Evolutionary conservation across 2,329 filamentous ascomycete species (phyloP).

Genomic region (Trichoderma sp.): DNA sequence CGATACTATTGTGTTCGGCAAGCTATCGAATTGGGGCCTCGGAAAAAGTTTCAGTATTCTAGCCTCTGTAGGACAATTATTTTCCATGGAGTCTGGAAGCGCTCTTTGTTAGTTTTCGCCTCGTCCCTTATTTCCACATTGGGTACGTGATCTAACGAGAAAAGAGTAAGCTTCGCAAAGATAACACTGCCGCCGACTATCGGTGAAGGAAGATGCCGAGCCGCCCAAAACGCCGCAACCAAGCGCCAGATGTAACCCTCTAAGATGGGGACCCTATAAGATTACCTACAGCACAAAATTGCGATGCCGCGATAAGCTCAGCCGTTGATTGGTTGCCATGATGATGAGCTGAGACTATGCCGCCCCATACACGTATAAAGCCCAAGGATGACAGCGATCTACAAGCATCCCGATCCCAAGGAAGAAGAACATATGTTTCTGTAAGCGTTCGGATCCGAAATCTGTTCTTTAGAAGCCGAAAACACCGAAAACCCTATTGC

Average conservation of each 20-base stretch:
- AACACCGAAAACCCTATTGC: not conserved
- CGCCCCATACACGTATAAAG: not conserved
- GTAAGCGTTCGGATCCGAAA: not conserved
- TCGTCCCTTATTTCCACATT: not conserved
- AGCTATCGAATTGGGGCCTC: not conserved
- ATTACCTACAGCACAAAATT: not conserved
- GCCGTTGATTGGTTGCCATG: not conserved
- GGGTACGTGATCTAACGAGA: not conserved
- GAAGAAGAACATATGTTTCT: not conserved
- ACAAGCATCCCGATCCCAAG: not conserved
- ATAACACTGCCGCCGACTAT: not conserved
- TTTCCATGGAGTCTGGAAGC: not conserved
- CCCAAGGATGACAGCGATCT: not conserved
- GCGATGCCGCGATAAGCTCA: not conserved
- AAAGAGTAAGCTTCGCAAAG: not conserved
- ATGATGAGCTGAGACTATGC: not conserved
- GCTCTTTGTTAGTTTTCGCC: not conserved
- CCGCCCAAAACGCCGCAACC: no score
- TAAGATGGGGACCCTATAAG: not conserved
- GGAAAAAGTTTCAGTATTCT: not conserved
- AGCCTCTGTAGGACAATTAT: not conserved
- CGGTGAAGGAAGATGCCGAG: not conserved
- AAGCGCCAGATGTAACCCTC: not conserved
- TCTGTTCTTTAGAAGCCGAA: not conserved
- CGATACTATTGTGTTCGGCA: not conserved